Percentiles rank a stretch among this genome's conserved stretches.
phyloP scores from a whole-genome alignment of 345 rosid species.

The Eucalyptus brandiana region DNA sequence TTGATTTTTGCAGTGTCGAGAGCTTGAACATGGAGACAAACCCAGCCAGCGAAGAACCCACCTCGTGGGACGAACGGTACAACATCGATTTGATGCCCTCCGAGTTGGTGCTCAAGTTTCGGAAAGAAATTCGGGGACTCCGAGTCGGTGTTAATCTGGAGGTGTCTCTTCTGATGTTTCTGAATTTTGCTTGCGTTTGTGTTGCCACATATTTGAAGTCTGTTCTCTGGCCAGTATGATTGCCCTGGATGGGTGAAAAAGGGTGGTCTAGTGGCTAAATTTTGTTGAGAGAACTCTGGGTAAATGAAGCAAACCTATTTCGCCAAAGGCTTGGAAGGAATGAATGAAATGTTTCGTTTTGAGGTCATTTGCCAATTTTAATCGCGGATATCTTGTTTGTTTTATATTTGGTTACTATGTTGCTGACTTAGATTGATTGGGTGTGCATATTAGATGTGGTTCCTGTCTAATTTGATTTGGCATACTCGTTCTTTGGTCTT shows the following conservation, averaged over 20 bases:
- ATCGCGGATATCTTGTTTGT: background rate
- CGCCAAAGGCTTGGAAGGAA: background rate
- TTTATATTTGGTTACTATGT: background rate
- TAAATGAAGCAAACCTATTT: background rate
- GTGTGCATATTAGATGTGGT: background rate
- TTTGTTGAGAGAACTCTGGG: background rate
- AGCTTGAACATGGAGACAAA: conserved; percentile 24
- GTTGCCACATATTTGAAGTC: background rate
- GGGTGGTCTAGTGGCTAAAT: background rate
- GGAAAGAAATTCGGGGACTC: conserved; percentile 42
- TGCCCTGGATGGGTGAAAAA: background rate
- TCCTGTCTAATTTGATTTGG: background rate
- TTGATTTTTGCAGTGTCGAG: background rate
- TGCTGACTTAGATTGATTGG: background rate
- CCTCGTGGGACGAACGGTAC: conserved; percentile 82
- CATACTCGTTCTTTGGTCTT: background rate
- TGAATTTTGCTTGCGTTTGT: background rate
- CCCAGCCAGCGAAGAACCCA: conserved; percentile 41
- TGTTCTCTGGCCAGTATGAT: background rate
- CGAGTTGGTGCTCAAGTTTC: conserved; percentile 74
- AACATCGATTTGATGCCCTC: conserved; percentile 66
- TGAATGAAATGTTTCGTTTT: background rate
- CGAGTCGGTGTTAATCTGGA: background rate
- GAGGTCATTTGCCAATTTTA: background rate
- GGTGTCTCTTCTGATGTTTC: background rate